Percentiles rank a stretch among this genome's conserved stretches.
Evolutionary conservation across 371 early-diverging fungal genomes (phyloP).

Genomic region (Mortierella sp.): DNA sequence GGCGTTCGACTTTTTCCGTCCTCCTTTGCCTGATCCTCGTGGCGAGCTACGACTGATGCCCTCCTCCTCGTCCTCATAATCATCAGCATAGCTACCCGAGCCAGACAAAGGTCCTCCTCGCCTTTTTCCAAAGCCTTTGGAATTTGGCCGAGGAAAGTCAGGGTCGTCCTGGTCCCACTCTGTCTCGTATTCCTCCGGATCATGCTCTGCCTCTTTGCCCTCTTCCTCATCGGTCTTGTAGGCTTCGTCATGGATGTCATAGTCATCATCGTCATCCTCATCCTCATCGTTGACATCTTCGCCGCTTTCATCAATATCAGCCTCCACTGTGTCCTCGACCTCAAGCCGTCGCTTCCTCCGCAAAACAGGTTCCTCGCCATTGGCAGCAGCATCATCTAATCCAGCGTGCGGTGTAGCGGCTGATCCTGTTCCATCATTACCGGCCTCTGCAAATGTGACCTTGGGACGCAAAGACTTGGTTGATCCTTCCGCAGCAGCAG

Average conservation of each 20-base stretch:
- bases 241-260: constrained; percentile 30
- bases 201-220: constrained; percentile 24
- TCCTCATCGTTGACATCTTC: constrained; percentile 13
- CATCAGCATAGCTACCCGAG: neutral
- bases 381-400: neutral
- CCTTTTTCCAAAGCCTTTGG: constrained; percentile 19
- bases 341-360: constrained; percentile 16
- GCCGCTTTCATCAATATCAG: neutral
- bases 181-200: constrained; percentile 25
- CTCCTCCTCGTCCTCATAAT: constrained; percentile 14
- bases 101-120: neutral
- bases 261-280: constrained; percentile 34
- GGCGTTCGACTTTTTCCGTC: neutral
- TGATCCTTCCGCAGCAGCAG: neutral
- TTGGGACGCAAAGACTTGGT: neutral
- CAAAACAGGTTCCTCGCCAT: neutral
- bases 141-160: constrained; percentile 8
- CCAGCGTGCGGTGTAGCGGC: neutral
- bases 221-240: constrained; percentile 36
- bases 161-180: constrained; percentile 43
- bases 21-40: neutral
- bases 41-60: neutral
- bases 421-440: neutral
- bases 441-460: constrained; percentile 11
- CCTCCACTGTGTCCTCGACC: constrained; percentile 5